These are phyloP conservation scores for Zymoseptoria tritici DNA, from an alignment of 2,329 filamentous ascomycete species.

Conservation along the genomic window DNA sequence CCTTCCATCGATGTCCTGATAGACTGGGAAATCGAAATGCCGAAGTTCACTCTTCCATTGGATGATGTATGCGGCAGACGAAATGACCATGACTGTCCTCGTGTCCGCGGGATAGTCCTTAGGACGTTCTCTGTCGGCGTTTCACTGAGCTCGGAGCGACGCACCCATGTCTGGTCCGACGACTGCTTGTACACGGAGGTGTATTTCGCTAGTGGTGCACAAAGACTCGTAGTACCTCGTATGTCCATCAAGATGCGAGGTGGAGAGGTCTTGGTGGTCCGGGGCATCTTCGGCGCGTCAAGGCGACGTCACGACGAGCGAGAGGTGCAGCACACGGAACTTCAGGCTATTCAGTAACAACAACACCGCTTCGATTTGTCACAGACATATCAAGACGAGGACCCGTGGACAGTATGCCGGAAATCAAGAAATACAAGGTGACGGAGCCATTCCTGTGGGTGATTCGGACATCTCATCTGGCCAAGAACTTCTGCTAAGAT, in stretches of 20 bases:
- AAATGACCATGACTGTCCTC: no score
- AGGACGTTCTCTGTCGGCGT: background rate
- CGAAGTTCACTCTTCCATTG: background rate
- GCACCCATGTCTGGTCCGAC: background rate
- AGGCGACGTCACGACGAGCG: background rate
- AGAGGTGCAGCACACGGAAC: background rate
- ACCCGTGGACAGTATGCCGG: conserved; percentile 19
- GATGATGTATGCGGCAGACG: background rate
- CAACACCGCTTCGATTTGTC: background rate
- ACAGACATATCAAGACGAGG: background rate
- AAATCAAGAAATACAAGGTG: conserved; percentile 29
- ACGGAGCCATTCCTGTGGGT: conserved; percentile 43
- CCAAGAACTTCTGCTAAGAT: background rate
- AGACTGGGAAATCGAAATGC: background rate
- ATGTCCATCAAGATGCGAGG: background rate
- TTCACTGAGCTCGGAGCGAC: background rate
- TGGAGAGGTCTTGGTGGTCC: background rate
- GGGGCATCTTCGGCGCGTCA: background rate
- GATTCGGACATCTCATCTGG: background rate
- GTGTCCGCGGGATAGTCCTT: background rate
- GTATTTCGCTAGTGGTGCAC: background rate
- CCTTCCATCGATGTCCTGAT: background rate
- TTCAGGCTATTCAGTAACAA: background rate
- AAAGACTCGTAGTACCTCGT: no score
- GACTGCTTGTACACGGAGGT: background rate